Evolutionary conservation across 2,329 filamentous ascomycete genomes (phyloP), one percentile per base, ranked within the genome.

Genomic region (Neofusicoccum laricinum): DNA sequence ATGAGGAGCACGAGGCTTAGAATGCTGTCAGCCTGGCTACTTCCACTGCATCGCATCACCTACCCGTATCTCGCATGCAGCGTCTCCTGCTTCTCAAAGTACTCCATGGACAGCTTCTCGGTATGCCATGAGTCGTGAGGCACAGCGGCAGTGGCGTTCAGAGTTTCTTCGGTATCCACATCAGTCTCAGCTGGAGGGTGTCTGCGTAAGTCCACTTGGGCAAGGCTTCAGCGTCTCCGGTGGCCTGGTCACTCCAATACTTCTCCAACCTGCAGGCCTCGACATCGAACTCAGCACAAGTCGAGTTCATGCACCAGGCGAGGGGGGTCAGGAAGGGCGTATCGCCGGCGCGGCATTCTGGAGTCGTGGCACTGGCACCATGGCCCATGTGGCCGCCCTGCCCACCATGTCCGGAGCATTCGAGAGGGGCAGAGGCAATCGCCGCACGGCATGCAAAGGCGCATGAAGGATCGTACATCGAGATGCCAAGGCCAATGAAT

Each of bases 221-320:
- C 7, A 55, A 45, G 8, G 67, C 66, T 1, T 40, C 25, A 12
- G 25, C 4, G 61, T 68, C 59, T 12, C 67, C 69, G 46, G 65
- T 66, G 17, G 48, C 64, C 53, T 67, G 63, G 34, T 67, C 66
- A 11, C 38, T 49, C 69, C 69, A 71, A 43, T 66, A 71, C 36
- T 64, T 65, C 58, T 70, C 71, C n/a, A 71, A 64, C 21, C 67
- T 66, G 67, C 65, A 71, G 2, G 58, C 32, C 0, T 49, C 38
- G n/a, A 71, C 61, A 36, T 69, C 57, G 8, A 49, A 34, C 4
- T 40, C 43, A 14, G 51, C 59, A 51, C 73, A 75, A 21, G 62
- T 70, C 1, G 66, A 45, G 30, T 71, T 69, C 51, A 75, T 71
- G 61, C 73, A 76, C 49, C 70, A 72, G 10, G 72, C 73, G 0